phyloP scores from a whole-genome alignment of 768 basidiomycete species.

The Dictyophora rubrovolvata region DNA sequence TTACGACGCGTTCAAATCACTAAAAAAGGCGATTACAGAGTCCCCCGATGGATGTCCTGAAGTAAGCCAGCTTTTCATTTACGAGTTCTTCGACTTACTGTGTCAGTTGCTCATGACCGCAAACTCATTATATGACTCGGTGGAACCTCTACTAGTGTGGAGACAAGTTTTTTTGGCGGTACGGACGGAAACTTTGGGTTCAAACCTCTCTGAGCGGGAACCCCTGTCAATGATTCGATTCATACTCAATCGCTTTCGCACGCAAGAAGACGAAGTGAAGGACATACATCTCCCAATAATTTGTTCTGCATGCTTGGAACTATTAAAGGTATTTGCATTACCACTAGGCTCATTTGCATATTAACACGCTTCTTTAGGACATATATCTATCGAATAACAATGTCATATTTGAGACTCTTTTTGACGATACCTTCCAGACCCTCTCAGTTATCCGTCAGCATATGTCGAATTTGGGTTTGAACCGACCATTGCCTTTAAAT shows the following conservation, averaged over 20 bases:
- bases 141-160: slow-evolving; percentile 86
- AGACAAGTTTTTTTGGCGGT: slow-evolving; percentile 53
- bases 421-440: slow-evolving; percentile 27
- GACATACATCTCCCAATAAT: slow-evolving; percentile 72
- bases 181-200: slow-evolving; percentile 38
- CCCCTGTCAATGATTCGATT: slow-evolving; percentile 61
- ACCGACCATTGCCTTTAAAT: slow-evolving; percentile 34
- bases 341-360: neutral
- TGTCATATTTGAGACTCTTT: neutral
- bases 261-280: slow-evolving; percentile 69
- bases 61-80: slow-evolving; percentile 30
- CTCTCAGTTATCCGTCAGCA: slow-evolving; percentile 43
- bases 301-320: slow-evolving; percentile 57
- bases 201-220: slow-evolving; percentile 25
- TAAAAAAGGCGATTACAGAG: slow-evolving; percentile 46
- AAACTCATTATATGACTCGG: slow-evolving; percentile 82
- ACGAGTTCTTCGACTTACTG: neutral
- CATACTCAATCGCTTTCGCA: slow-evolving; percentile 59
- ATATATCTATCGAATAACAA: neutral
- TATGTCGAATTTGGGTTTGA: slow-evolving; percentile 39
- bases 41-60: slow-evolving; percentile 49
- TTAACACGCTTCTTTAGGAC: neutral
- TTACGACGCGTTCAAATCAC: slow-evolving; percentile 68
- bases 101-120: slow-evolving; percentile 63
- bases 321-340: slow-evolving; percentile 23